Conservation (phyloP, 2,329 filamentous ascomycete genomes). For the Cytospora chrysosperma region DNA sequence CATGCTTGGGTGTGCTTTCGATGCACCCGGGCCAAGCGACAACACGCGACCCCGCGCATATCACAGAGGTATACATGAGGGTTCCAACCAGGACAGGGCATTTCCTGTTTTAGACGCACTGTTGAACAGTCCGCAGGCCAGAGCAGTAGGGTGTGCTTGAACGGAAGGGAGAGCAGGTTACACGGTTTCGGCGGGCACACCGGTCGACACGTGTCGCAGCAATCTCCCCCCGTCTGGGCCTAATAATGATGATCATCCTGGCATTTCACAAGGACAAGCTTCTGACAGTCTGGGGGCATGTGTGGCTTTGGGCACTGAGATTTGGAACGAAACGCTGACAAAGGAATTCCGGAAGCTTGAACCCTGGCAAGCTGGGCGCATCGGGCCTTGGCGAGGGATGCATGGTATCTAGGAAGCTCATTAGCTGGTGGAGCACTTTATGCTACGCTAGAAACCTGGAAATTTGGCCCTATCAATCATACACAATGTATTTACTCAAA, state of each 20-base stretch:
- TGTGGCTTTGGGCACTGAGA: background rate
- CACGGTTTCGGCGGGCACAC: background rate
- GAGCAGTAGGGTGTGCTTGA: background rate
- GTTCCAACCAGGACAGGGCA: background rate
- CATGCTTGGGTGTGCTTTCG: background rate
- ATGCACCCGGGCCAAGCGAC: background rate
- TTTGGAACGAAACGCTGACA: background rate
- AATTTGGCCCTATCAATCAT: background rate
- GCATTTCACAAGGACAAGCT: background rate
- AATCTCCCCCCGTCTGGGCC: background rate
- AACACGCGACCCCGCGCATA: background rate
- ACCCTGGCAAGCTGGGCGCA: slow-evolving; percentile 7
- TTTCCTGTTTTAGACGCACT: slow-evolving; percentile 2
- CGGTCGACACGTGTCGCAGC: background rate
- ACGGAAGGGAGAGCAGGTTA: background rate
- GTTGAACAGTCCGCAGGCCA: background rate
- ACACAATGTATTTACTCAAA: background rate
- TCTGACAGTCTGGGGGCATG: background rate
- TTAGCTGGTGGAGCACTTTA: slow-evolving; percentile 6
- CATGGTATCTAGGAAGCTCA: background rate
- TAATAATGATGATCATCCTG: background rate
- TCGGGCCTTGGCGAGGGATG: slow-evolving; percentile 10
- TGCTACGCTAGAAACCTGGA: slow-evolving; percentile 1
- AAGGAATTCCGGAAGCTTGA: background rate
- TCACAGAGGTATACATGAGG: background rate